phyloP scores from a whole-genome alignment of 2,329 filamentous ascomycete species.

The Scolecobasidium constrictum region DNA sequence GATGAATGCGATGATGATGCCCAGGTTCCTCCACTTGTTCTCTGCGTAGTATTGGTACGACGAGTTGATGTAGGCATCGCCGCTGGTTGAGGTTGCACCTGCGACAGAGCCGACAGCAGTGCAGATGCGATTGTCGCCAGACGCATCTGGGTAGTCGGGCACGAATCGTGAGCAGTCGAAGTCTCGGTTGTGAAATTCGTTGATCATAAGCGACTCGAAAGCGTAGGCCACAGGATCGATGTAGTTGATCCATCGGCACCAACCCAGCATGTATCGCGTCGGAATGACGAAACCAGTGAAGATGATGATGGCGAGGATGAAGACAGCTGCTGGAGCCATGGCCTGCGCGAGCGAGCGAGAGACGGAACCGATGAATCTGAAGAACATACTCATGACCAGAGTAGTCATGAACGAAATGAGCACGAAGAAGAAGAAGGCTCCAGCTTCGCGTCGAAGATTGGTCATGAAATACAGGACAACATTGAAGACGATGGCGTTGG shows the following conservation, averaged over 20 bases:
- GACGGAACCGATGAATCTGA: conserved; percentile 67
- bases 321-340: conserved; percentile 43
- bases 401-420: conserved; percentile 65
- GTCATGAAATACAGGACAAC: conserved; percentile 79
- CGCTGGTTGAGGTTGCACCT: conserved; percentile 26
- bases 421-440: conserved; percentile 76
- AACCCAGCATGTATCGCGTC: conserved; percentile 56
- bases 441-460: conserved; percentile 61
- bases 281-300: conserved; percentile 55
- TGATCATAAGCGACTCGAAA: conserved; percentile 72
- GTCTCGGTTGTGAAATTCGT: conserved; percentile 61
- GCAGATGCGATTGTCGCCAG: conserved; percentile 25
- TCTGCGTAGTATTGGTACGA: conserved; percentile 22
- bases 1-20: conserved; percentile 35
- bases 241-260: conserved; percentile 78
- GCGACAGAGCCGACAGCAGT: conserved; percentile 29
- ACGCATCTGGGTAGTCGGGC: conserved; percentile 24
- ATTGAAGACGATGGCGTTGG: conserved; percentile 69
- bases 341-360: conserved; percentile 56
- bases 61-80: conserved; percentile 25
- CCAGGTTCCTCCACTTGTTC: conserved; percentile 38
- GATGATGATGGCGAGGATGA: conserved; percentile 56
- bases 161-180: conserved; percentile 42
- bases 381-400: conserved; percentile 75
- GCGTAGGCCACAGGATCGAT: conserved; percentile 69